Conservation (phyloP, 176 grass and related monocot species). For the Aegilops sharonensis region DNA sequence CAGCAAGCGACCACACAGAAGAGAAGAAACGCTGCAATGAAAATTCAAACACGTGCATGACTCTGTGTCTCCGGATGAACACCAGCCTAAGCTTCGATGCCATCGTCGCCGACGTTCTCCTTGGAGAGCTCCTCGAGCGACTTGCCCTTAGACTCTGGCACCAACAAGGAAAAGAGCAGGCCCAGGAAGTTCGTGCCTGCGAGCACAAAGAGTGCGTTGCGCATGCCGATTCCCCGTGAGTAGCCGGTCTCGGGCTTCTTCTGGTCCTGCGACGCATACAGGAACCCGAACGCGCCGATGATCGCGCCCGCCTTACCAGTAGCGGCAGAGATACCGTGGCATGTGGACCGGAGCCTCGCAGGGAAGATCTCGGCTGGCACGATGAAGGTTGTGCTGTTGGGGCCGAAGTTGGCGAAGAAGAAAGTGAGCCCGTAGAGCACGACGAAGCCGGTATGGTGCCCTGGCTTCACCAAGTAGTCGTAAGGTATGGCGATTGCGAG, state of each 20-base stretch:
- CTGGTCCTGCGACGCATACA: slow-evolving; percentile 47
- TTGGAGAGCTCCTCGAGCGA: slow-evolving; percentile 62
- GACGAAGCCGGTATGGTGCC: slow-evolving; percentile 43
- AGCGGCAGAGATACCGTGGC: slow-evolving; percentile 53
- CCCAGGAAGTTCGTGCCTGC: slow-evolving; percentile 51
- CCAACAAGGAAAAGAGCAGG: slow-evolving; percentile 45
- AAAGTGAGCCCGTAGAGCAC: slow-evolving; percentile 58
- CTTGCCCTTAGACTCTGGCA: slow-evolving; percentile 61
- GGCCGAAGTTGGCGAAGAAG: slow-evolving; percentile 82
- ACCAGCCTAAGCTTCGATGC: not conserved
- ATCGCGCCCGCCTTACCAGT: slow-evolving; percentile 48
- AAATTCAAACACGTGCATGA: not conserved
- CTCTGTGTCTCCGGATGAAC: no score
- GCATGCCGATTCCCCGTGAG: slow-evolving; percentile 44
- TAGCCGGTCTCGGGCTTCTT: slow-evolving; percentile 47
- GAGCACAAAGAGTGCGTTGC: slow-evolving; percentile 72
- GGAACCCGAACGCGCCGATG: slow-evolving; percentile 48
- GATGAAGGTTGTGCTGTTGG: slow-evolving; percentile 71
- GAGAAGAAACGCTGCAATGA: not conserved
- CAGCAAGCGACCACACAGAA: not conserved
- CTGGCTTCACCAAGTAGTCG: slow-evolving; percentile 41
- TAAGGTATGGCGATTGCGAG: slow-evolving; percentile 53
- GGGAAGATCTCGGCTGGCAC: slow-evolving; percentile 67
- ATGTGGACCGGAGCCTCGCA: slow-evolving; percentile 42
- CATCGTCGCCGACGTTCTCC: slow-evolving; percentile 40